These are phyloP conservation scores for Stellera chamaejasme DNA, from an alignment of 345 rosid genomes.

Conservation along the genomic window DNA sequence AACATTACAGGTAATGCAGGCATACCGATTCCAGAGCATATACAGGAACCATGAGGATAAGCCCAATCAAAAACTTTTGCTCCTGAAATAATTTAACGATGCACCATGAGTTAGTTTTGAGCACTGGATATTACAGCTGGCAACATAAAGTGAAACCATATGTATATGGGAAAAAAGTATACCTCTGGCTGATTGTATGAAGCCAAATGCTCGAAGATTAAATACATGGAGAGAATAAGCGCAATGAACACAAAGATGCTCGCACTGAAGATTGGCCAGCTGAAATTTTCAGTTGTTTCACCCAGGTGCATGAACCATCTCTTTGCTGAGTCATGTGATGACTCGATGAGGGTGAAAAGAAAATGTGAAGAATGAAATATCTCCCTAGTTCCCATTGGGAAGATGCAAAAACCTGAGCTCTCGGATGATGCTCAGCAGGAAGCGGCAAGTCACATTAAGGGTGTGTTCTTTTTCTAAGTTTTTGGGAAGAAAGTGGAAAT, in stretches of 20 bases:
- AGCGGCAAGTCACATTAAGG: not conserved
- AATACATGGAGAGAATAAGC: constrained; percentile 77
- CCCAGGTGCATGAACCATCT: constrained; percentile 39
- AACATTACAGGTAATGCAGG: constrained; percentile 1
- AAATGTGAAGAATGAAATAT: constrained; percentile 40
- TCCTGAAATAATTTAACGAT: constrained; percentile 51
- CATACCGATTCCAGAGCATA: constrained; percentile 95
- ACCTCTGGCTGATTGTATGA: constrained; percentile 98
- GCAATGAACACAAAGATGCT: constrained; percentile 76
- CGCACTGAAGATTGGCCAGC: constrained; percentile 87
- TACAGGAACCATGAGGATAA: constrained; percentile 95
- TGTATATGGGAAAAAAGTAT: constrained; percentile 1
- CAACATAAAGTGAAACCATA: not conserved
- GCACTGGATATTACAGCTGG: not conserved
- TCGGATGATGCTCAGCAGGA: constrained; percentile 10
- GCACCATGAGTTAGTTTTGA: constrained; percentile 3
- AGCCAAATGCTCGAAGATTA: constrained; percentile 84
- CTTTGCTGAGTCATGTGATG: constrained; percentile 34
- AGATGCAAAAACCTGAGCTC: not conserved
- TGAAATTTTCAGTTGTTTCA: constrained; percentile 32
- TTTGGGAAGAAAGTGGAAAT: too few species aligned
- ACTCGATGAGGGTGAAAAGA: constrained; percentile 50
- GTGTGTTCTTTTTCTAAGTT: too few species aligned
- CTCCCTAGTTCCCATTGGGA: constrained; percentile 58
- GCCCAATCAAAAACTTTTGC: constrained; percentile 93